phyloP scores from a whole-genome alignment of 2,329 filamentous ascomycete genomes.

The Diaporthe caulivora region DNA sequence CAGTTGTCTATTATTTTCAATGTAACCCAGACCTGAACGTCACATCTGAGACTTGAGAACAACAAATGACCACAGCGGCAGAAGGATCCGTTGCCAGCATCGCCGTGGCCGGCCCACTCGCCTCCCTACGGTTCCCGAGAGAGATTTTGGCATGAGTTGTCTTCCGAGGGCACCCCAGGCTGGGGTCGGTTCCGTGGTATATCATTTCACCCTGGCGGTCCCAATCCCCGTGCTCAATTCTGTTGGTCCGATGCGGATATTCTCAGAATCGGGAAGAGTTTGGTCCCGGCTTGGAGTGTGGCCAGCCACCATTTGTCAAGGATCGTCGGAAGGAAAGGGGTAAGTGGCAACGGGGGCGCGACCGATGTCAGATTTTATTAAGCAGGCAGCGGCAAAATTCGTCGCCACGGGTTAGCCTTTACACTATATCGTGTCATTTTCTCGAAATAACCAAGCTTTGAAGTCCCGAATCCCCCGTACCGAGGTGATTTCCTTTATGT shows the following conservation, averaged over 20 bases:
- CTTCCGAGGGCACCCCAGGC: too few relatives aligned
- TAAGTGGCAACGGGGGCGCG: background rate
- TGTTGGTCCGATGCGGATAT: background rate
- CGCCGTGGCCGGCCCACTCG: background rate
- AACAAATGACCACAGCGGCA: background rate
- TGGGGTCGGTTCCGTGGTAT: background rate
- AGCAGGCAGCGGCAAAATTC: background rate
- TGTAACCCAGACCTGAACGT: background rate
- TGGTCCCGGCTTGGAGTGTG: background rate
- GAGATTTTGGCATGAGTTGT: background rate
- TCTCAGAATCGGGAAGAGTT: background rate
- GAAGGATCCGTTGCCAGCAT: background rate
- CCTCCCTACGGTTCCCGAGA: too few relatives aligned
- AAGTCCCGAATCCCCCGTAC: background rate
- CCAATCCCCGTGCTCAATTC: background rate
- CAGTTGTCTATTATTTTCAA: constrained; percentile 10
- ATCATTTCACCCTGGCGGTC: too few relatives aligned
- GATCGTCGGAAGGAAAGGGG: constrained; percentile 5
- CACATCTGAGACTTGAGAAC: background rate
- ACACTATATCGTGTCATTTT: background rate
- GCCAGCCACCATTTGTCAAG: background rate
- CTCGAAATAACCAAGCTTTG: background rate
- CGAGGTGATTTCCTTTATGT: background rate
- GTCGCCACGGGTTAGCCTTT: background rate
- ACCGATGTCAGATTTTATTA: background rate